These are phyloP conservation scores for Lecanicillium sp. DNA, from an alignment of 2,329 filamentous ascomycete genomes.

Conservation along the genomic window DNA sequence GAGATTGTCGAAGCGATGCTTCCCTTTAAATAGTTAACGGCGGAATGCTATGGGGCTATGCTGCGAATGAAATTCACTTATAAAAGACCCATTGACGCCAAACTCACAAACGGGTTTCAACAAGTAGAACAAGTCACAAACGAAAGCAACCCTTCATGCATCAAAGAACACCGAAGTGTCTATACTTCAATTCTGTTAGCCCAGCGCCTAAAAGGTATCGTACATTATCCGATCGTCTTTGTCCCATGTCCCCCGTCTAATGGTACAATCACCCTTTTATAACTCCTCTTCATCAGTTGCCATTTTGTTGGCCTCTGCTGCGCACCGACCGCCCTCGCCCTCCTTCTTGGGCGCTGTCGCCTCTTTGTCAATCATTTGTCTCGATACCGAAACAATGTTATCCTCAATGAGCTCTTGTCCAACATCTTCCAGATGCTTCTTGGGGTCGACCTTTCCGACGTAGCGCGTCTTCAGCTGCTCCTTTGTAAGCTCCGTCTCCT, in stretches of 20 bases:
- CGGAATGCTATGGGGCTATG: not conserved
- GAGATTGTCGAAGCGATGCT: not conserved
- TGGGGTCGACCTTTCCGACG: conserved; percentile 96
- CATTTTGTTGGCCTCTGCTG: conserved; percentile 56
- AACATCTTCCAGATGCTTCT: conserved; percentile 97
- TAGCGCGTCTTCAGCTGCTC: conserved; percentile 98
- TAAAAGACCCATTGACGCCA: not conserved
- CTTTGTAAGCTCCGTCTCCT: conserved; percentile 94
- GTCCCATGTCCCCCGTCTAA: not conserved
- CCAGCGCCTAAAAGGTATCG: conserved; percentile 10
- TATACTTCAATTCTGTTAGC: not conserved
- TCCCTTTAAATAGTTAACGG: not conserved
- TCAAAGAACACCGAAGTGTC: conserved; percentile 4
- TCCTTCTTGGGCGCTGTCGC: conserved; percentile 80
- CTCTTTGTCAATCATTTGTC: conserved; percentile 99
- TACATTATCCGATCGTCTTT: conserved; percentile 9
- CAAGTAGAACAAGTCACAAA: too few species aligned
- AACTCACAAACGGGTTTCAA: too few species aligned
- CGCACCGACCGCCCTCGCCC: conserved; percentile 39
- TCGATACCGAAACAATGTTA: conserved; percentile 96
- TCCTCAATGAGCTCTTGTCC: conserved; percentile 97
- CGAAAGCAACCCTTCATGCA: not conserved
- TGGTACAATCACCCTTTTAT: conserved; percentile 20
- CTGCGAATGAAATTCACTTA: too few species aligned
- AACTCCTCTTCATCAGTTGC: conserved; percentile 58